These are phyloP conservation scores for Tolypocladium ophioglossoides DNA, from an alignment of 2,329 filamentous ascomycete species.

Conservation along the genomic window DNA sequence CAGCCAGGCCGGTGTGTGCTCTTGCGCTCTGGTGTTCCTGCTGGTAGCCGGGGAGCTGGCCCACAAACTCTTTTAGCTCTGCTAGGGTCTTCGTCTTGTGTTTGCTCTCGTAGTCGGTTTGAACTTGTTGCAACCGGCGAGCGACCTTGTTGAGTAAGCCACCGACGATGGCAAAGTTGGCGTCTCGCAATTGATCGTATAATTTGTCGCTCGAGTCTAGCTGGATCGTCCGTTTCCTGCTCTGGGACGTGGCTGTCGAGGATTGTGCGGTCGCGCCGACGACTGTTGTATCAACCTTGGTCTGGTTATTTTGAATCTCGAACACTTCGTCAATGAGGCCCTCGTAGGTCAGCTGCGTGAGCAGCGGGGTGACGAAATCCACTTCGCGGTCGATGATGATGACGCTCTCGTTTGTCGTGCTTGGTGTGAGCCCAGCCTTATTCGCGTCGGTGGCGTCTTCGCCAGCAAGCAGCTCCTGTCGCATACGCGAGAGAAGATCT, in stretches of 20 bases:
- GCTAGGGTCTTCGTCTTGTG: constrained; percentile 80
- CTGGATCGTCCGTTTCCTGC: constrained; percentile 75
- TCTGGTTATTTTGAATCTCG: constrained; percentile 83
- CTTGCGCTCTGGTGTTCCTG: constrained; percentile 89
- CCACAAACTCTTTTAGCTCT: constrained; percentile 91
- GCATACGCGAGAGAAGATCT: constrained; percentile 81
- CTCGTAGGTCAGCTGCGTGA: constrained; percentile 95
- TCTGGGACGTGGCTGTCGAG: constrained; percentile 43
- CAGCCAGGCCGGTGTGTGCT: constrained; percentile 80
- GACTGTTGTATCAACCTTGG: constrained; percentile 84
- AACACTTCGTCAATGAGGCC: constrained; percentile 91
- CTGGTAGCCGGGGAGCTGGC: constrained; percentile 83
- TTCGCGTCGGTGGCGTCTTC: constrained; percentile 56
- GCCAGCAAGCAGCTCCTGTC: constrained; percentile 74
- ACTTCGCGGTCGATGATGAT: constrained; percentile 94
- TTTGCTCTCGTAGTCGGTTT: constrained; percentile 81
- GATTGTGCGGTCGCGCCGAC: constrained; percentile 63
- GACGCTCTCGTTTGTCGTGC: constrained; percentile 76
- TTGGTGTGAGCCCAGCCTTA: constrained; percentile 66
- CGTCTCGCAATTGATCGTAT: constrained; percentile 77
- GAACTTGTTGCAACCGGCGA: constrained; percentile 70
- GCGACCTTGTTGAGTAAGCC: constrained; percentile 83
- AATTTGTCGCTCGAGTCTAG: constrained; percentile 84
- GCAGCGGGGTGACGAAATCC: constrained; percentile 81
- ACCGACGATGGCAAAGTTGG: constrained; percentile 93